Evolutionary conservation across 2,329 filamentous ascomycete genomes (phyloP), one percentile per base, ranked within the genome.

Genomic region (Coleophoma crateriformis): DNA sequence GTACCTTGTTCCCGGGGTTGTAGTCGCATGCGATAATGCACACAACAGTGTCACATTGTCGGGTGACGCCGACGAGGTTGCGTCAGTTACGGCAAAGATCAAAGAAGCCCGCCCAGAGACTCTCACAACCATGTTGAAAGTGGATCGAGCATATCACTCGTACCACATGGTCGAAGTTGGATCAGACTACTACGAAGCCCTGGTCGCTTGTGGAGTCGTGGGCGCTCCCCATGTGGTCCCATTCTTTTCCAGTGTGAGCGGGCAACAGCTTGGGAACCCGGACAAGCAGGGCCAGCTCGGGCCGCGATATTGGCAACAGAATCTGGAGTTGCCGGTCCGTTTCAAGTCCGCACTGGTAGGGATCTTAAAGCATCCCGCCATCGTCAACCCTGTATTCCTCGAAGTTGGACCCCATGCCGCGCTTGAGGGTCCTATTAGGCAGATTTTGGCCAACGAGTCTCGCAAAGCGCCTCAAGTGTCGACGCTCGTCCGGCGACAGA

Each of bases 221-320:
- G 11, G 11, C 8, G 11, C 11, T 17, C 8, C 45, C 12, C 35
- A 19, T 17, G 12, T 20, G 10, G 10, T 38, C 7, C 45, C 10
- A 38, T 46, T 46, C 33, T 38, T 11, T 15, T 46, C 45, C 11
- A 40, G 38, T 38, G 33, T 35, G 5, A 46, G 15, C n/a, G n/a
- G n/a, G n/a, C n/a, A n/a, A n/a, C n/a, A n/a, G 33, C 11, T 15
- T 12, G 22, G 22, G 6, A 17, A n/a, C 38, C 10, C 22, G 6
- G 47, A 58, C 4, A 37, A 50, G 8, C 22, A 33, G 14, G 35
- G 19, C 4, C 17, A 5, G 49, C 61, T 10, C 55, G 72, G 1
- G 57, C 59, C n/a, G 54, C 59, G 1, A 45, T 77, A 77, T 54
- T 77, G 74, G 74, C 60, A 62, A 4, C 54, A 61, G 7, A 77